Evolutionary conservation across 148 eudicot genomes (phyloP).

Genomic region (Cornus kousa): DNA sequence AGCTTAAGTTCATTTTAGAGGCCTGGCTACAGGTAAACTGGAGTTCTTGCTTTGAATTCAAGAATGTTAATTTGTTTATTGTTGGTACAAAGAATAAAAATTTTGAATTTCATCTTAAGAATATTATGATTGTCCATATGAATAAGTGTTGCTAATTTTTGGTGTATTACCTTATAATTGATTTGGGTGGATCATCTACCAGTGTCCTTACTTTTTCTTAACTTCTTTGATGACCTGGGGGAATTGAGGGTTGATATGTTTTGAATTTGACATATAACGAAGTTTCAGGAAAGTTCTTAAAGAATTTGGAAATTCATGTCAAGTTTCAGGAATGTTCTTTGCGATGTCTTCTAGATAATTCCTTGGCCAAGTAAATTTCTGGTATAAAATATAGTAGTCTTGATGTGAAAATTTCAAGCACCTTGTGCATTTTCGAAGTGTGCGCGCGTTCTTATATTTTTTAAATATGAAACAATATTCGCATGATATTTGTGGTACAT

Average conservation of each 20-base stretch:
- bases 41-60: not conserved
- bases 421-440: too few species aligned
- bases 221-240: not conserved
- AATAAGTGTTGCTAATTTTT: not conserved
- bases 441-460: too few species aligned
- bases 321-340: not conserved
- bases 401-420: too few species aligned
- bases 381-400: not conserved
- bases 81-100: not conserved
- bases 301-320: not conserved
- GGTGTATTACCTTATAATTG: not conserved
- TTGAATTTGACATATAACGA: not conserved
- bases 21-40: slow-evolving; percentile 17
- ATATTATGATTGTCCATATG: not conserved
- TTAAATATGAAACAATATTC: too few species aligned
- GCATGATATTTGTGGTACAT: not conserved
- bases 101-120: not conserved
- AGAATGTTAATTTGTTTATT: not conserved
- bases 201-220: not conserved
- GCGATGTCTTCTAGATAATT: not conserved
- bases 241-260: not conserved
- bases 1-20: slow-evolving; percentile 14
- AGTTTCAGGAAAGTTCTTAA: not conserved
- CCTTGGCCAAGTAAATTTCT: not conserved
- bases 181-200: not conserved